Evolutionary conservation across 1,139 yeast species (phyloP), one percentile per base, ranked within the genome.

Genomic region (Sugiyamaella neomexicana): DNA sequence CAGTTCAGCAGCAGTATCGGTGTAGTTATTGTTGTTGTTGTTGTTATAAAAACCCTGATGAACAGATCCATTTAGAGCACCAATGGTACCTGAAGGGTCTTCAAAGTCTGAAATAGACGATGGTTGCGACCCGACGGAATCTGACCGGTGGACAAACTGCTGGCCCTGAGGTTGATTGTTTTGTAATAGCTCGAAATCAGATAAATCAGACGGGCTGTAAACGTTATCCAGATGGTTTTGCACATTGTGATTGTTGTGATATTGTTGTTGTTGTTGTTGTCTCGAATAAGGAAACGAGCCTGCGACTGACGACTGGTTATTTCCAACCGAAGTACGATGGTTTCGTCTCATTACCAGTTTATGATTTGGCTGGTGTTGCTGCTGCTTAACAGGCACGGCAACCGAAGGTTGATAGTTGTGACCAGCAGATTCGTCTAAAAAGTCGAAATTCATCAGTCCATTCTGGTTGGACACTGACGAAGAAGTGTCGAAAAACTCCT

Each of bases 341-440:
- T 49, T 41, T 42, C 52, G 12, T 32, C 47, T 34, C 46, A 41
- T 41, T 5, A 41, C 52, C 12, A 41, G 39, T 25, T 42, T 41
- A 12, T 13, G 15, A 36, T 42, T 49, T 15, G 51, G 42, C 15
- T 40, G 42, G 10, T 29, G 34, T 7, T 29, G 34, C n/a, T 29
- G 25, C 5, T 20, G 25, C 23, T 40, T 40, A 7, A 13, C 20
- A 3, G 46, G 2, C n/a, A 31, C 34, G 23, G 23, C 10, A 2
- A 37, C 20, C 10, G 27, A n/a, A 10, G 20, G 38, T 10, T 32
- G 25, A 16, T n/a, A 13, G 37, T 16, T 40, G 29, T 15, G 23
- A n/a, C 38, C 25, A 15, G 10, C 12, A 10, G 10, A 27, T 16
- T 39, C 39, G n/a, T 40, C 25, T 13, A 39, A 17, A 15, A 47